phyloP scores from a whole-genome alignment of 2,329 filamentous ascomycete species.

The Fusarium domesticum region DNA sequence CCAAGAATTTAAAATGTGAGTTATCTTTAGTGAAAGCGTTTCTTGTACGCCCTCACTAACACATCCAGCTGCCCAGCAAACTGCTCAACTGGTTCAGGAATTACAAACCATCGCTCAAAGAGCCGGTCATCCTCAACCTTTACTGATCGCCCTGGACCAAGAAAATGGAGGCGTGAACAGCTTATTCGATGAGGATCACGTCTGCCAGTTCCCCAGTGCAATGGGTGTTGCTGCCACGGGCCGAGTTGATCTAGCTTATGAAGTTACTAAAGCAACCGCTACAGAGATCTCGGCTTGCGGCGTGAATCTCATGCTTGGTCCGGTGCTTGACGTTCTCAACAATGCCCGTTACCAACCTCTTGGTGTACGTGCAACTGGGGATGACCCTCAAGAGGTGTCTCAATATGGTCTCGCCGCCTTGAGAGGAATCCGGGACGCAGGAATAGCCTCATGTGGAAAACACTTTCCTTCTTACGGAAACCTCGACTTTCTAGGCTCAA shows the following conservation, averaged over 20 bases:
- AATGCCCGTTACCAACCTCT: conserved; percentile 89
- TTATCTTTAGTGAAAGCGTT: too few species aligned
- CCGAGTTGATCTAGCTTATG: conserved; percentile 78
- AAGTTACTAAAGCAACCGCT: conserved; percentile 88
- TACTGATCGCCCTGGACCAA: conserved; percentile 90
- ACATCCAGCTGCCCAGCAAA: conserved; percentile 77
- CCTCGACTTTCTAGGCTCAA: conserved; percentile 87
- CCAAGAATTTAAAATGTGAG: conserved; percentile 81
- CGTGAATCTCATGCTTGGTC: conserved; percentile 92
- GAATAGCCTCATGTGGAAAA: conserved; percentile 86
- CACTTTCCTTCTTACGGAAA: conserved; percentile 97
- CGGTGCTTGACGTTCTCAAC: conserved; percentile 88
- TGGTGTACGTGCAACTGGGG: conserved; percentile 83
- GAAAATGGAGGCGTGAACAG: conserved; percentile 98
- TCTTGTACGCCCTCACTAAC: conserved; percentile 28
- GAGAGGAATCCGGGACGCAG: conserved; percentile 89
- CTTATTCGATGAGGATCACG: conserved; percentile 91
- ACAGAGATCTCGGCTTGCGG: conserved; percentile 90
- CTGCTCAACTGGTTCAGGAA: conserved; percentile 82
- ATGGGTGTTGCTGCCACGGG: conserved; percentile 97
- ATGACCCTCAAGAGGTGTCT: conserved; percentile 93
- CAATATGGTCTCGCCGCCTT: conserved; percentile 88
- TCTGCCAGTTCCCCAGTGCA: conserved; percentile 92
- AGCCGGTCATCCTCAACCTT: conserved; percentile 82
- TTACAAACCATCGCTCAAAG: conserved; percentile 89